phyloP scores from a whole-genome alignment of 2,329 filamentous ascomycete species.

The Rhynchosporium graminicola region DNA sequence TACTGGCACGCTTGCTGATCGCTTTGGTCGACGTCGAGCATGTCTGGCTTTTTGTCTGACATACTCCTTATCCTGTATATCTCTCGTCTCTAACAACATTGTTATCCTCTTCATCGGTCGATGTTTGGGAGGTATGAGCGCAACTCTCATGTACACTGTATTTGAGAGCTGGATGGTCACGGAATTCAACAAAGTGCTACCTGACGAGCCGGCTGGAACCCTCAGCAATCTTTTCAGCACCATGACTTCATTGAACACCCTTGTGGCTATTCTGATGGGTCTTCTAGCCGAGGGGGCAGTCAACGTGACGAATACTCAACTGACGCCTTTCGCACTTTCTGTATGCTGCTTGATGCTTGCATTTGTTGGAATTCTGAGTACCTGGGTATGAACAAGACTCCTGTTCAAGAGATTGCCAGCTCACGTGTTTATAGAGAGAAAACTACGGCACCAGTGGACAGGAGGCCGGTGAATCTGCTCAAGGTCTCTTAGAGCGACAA shows the following conservation, averaged over 20 bases:
- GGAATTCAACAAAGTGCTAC: slow-evolving; percentile 51
- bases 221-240: slow-evolving; percentile 54
- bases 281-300: slow-evolving; percentile 53
- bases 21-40: slow-evolving; percentile 45
- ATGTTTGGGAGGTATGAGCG: slow-evolving; percentile 54
- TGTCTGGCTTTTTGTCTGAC: slow-evolving; percentile 56
- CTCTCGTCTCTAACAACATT: slow-evolving; percentile 48
- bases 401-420: not conserved
- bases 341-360: slow-evolving; percentile 45
- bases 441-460: slow-evolving; percentile 46
- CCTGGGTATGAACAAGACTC: slow-evolving; percentile 46
- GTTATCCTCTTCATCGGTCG: slow-evolving; percentile 52
- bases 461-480: slow-evolving; percentile 10
- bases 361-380: slow-evolving; percentile 47
- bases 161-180: slow-evolving; percentile 65
- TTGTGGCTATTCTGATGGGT: slow-evolving; percentile 55
- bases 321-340: slow-evolving; percentile 53
- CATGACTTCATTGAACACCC: slow-evolving; percentile 53
- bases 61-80: slow-evolving; percentile 54
- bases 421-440: slow-evolving; percentile 43
- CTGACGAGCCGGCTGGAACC: slow-evolving; percentile 44
- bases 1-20: slow-evolving; percentile 32
- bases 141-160: slow-evolving; percentile 58
- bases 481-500: slow-evolving; percentile 10
- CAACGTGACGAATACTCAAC: slow-evolving; percentile 47